Conservation (phyloP, 805 yeast species). For the Lipomyces chichibuensis region DNA sequence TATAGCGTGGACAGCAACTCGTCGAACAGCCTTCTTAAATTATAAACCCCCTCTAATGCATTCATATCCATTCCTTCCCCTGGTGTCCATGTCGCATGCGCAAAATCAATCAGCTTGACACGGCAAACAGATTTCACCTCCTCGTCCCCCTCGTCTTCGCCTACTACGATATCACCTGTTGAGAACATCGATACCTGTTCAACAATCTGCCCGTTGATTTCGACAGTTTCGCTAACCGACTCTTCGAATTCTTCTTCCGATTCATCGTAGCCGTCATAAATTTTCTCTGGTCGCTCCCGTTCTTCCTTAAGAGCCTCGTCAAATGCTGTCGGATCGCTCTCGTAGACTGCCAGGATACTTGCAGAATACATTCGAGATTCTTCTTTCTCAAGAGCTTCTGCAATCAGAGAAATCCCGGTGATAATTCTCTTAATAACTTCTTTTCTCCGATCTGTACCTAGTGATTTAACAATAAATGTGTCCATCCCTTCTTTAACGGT, state of each 20-base stretch:
- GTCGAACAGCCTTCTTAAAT: conserved; percentile 44
- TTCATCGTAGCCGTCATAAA: conserved; percentile 35
- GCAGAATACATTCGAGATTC: conserved; percentile 72
- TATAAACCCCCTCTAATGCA: conserved; percentile 68
- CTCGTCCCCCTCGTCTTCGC: conserved; percentile 33
- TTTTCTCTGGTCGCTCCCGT: background rate
- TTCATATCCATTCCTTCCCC: conserved; percentile 75
- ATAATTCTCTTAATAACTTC: conserved; percentile 53
- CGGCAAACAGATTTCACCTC: conserved; percentile 53
- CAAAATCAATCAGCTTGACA: conserved; percentile 81
- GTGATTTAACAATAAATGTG: conserved; percentile 51
- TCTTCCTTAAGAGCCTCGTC: conserved; percentile 36
- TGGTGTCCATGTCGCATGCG: conserved; percentile 71
- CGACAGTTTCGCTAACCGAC: conserved; percentile 19
- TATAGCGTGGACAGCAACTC: background rate
- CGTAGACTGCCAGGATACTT: conserved; percentile 73
- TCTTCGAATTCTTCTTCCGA: conserved; percentile 39
- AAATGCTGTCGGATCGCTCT: conserved; percentile 66
- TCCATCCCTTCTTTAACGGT: conserved; percentile 50
- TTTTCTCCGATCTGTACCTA: conserved; percentile 41
- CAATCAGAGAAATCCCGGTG: conserved; percentile 65
- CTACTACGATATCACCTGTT: conserved; percentile 12
- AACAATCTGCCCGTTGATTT: conserved; percentile 21
- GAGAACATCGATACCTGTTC: conserved; percentile 19
- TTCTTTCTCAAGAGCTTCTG: conserved; percentile 61